These are phyloP conservation scores for Wickerhamiella nectarea DNA, from an alignment of 805 yeast genomes.

Conservation along the genomic window DNA sequence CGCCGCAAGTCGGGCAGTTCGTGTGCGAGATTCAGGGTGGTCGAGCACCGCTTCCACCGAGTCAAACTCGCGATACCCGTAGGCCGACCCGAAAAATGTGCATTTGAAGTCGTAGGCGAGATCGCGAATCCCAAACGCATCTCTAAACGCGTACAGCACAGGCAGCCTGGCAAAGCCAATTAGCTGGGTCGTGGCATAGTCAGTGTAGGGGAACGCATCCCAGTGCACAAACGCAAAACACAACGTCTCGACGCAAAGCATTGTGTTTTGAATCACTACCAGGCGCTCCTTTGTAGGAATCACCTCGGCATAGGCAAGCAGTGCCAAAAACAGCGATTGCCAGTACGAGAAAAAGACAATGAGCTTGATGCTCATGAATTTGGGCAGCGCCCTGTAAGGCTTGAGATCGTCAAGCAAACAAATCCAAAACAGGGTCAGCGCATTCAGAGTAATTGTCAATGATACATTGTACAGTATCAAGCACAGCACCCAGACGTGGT, in stretches of 20 bases:
- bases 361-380: conserved; percentile 81
- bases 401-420: conserved; percentile 65
- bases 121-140: conserved; percentile 67
- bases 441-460: conserved; percentile 70
- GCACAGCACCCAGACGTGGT: conserved; percentile 41
- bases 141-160: conserved; percentile 52
- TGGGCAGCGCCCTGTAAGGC: conserved; percentile 79
- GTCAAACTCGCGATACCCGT: conserved; percentile 74
- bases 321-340: conserved; percentile 61
- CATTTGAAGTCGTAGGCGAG: conserved; percentile 60
- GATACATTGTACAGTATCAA: conserved; percentile 62
- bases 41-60: conserved; percentile 52
- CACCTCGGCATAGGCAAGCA: conserved; percentile 25
- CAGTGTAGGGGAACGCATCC: conserved; percentile 66
- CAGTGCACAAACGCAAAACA: conserved; percentile 84
- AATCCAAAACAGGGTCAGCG: conserved; percentile 84
- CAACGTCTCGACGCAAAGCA: conserved; percentile 71
- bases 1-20: conserved; percentile 58
- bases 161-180: conserved; percentile 61
- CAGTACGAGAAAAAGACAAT: conserved; percentile 97
- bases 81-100: conserved; percentile 54
- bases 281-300: conserved; percentile 30
- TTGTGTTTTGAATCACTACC: conserved; percentile 56
- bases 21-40: conserved; percentile 51
- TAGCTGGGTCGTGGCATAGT: conserved; percentile 45